These are phyloP conservation scores for Exophiala bonariae DNA, from an alignment of 2,329 filamentous ascomycete genomes.

Conservation along the genomic window DNA sequence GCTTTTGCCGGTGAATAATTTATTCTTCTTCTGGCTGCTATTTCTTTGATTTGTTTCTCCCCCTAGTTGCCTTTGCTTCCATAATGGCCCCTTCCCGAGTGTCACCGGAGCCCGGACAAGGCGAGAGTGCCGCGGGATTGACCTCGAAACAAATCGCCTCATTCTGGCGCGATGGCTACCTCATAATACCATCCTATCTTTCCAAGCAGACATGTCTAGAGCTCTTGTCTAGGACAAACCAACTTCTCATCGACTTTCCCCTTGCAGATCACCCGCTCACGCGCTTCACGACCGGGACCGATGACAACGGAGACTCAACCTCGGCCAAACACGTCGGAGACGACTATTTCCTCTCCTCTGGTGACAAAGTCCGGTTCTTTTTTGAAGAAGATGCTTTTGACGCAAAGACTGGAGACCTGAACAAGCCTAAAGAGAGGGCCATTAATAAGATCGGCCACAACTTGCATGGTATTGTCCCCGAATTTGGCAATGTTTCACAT, in stretches of 20 bases:
- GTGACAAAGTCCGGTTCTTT: constrained; percentile 94
- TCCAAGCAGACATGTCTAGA: constrained; percentile 37
- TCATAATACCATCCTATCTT: constrained; percentile 79
- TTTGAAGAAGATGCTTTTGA: constrained; percentile 93
- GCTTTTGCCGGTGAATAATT: no score
- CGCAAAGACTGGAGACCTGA: constrained; percentile 58
- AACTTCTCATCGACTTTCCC: constrained; percentile 72
- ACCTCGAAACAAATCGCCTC: constrained; percentile 25
- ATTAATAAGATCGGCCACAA: constrained; percentile 89
- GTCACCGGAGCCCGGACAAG: constrained; percentile 16
- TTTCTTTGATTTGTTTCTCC: no score
- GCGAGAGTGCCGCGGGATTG: constrained; percentile 18
- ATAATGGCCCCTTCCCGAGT: constrained; percentile 24
- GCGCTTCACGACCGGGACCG: constrained; percentile 82
- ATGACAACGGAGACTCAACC: constrained; percentile 49
- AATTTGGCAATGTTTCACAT: constrained; percentile 61
- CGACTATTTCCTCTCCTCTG: constrained; percentile 86
- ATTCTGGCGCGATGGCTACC: constrained; percentile 79
- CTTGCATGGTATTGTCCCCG: constrained; percentile 67
- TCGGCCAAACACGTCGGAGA: constrained; percentile 75
- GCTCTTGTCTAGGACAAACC: constrained; percentile 73
- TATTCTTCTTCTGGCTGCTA: no score
- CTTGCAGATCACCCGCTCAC: constrained; percentile 89
- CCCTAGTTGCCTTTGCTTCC: no score
- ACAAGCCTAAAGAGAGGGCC: constrained; percentile 76